Evolutionary conservation across 768 basidiomycete species (phyloP), one percentile per base, ranked within the genome.

Genomic region (Collybiopsis confluens): DNA sequence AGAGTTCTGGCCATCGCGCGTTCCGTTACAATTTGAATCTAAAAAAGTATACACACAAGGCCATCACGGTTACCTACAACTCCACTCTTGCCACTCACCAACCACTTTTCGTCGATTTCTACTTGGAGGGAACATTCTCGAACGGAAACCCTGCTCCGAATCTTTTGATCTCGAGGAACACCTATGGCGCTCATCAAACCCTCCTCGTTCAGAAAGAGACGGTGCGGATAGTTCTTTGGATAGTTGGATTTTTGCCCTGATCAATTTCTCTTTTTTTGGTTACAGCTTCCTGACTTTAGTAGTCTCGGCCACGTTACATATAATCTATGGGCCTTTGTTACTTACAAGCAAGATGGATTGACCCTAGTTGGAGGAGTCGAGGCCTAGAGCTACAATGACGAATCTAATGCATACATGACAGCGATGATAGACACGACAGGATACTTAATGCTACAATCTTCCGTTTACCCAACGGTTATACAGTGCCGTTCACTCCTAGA

Each of bases 81-180:
- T n/a, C n/a, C n/a, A n/a, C 13, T 11, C 23, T n/a, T 33, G 5
- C n/a, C 23, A 8, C 11, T 2, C 13, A 2, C n/a, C 9, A 15
- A 21, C 24, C n/a, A n/a, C n/a, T 41, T 20, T 52, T 21, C 38
- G 40, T 52, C 40, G 50, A 52, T 36, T 52, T 52, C 26, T 41
- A 41, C 18, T 4, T 52, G 38, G 26, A 52, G 8, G 50, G 50
- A 41, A 21, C 18, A 18, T 42, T 40, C 20, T 26, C 37, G 10
- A 43, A 52, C 33, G 41, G 38, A 18, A 41, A 41, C 16, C 20
- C 38, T 3, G 28, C 26, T 35, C 50, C 50, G 0, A 41, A n/a
- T 11, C 30, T 52, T 3, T 42, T 52, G 50, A 52, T 52, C 2
- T 43, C 38, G 38, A 41, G 50, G 18, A 52, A 52, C 38, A 43